phyloP scores from a whole-genome alignment of 192 early-diverging fungal species.

The Obelidium mucronatum region DNA sequence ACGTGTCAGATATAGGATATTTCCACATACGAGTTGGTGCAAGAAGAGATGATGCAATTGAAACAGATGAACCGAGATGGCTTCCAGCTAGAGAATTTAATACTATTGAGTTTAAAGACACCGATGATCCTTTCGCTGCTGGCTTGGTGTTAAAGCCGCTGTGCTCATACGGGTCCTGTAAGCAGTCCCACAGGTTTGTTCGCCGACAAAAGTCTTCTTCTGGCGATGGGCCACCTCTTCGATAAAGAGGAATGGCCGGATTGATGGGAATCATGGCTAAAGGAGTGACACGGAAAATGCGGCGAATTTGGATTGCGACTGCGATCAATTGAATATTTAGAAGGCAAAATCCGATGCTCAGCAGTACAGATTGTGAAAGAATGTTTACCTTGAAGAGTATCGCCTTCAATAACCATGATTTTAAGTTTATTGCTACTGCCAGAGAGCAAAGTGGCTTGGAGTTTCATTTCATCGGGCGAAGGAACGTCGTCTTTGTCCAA shows the following conservation, averaged over 20 bases:
- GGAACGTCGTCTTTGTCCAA: too few species aligned
- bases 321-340: background rate
- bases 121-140: background rate
- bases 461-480: too few species aligned
- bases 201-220: conserved; percentile 35
- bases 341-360: background rate
- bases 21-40: background rate
- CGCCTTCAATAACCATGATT: conserved; percentile 32
- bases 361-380: too few species aligned
- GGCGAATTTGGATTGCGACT: conserved; percentile 26
- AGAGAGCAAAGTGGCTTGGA: conserved; percentile 12
- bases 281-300: conserved; percentile 19
- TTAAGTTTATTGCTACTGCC: conserved; percentile 1
- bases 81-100: too few species aligned
- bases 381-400: conserved; percentile 31
- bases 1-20: conserved; percentile 11
- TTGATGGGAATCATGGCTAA: conserved; percentile 27
- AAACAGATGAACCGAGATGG: too few species aligned
- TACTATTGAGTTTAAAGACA: background rate
- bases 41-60: too few species aligned
- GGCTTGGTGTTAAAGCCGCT: background rate
- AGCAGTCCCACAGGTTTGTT: conserved; percentile 35
- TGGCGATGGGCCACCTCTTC: conserved; percentile 18
- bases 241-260: conserved; percentile 31
- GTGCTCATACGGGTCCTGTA: conserved; percentile 30